These are phyloP conservation scores for Aureobasidium pullulans DNA, from an alignment of 2,329 filamentous ascomycete species.

Conservation along the genomic window DNA sequence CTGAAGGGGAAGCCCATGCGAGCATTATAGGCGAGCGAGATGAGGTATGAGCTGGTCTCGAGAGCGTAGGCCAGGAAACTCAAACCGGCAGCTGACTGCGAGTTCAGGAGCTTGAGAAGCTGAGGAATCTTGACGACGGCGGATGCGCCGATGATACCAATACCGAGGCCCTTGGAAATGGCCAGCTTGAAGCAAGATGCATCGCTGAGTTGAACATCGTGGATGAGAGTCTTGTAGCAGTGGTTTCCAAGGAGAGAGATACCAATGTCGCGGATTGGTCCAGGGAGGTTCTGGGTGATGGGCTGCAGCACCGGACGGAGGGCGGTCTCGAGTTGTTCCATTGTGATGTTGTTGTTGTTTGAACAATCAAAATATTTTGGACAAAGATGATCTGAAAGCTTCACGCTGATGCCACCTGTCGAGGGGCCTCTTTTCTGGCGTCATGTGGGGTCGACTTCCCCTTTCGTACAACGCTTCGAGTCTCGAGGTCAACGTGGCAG, in stretches of 20 bases:
- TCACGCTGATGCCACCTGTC: conserved; percentile 3
- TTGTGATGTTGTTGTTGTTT: conserved; percentile 20
- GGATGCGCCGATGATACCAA: conserved; percentile 86
- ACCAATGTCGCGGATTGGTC: conserved; percentile 65
- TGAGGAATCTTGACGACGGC: conserved; percentile 95
- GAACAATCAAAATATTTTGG: background rate
- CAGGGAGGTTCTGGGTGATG: conserved; percentile 48
- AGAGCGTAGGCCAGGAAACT: conserved; percentile 88
- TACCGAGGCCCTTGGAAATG: conserved; percentile 84
- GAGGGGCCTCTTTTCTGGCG: background rate
- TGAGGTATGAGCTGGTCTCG: conserved; percentile 81
- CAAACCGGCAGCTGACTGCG: conserved; percentile 73
- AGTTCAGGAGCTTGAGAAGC: conserved; percentile 82
- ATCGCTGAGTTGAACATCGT: conserved; percentile 73
- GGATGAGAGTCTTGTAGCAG: conserved; percentile 81
- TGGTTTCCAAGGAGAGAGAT: conserved; percentile 67
- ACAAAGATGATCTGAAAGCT: background rate
- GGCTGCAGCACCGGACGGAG: conserved; percentile 37
- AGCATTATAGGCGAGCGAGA: conserved; percentile 85
- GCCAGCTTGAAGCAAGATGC: conserved; percentile 78
- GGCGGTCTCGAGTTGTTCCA: conserved; percentile 39
- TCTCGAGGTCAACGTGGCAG: background rate
- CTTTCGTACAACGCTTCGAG: background rate
- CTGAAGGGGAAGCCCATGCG: conserved; percentile 90
- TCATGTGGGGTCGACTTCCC: conserved; percentile 9